Evolutionary conservation across 805 yeast genomes (phyloP).

Genomic region (Candida manassasensis): DNA sequence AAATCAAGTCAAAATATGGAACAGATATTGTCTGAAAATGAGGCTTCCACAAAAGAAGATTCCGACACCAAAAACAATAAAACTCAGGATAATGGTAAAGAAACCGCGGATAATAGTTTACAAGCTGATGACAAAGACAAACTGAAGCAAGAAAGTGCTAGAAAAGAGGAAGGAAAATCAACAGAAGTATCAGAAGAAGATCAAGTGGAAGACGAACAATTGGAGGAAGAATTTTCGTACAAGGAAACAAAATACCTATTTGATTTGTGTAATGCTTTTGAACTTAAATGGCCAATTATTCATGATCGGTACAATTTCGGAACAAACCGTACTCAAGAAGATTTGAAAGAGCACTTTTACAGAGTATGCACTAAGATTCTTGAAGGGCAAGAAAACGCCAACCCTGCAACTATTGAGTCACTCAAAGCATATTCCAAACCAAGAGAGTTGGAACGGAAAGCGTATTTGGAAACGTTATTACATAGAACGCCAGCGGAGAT

Average conservation of each 20-base stretch:
- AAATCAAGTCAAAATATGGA: too few relatives aligned
- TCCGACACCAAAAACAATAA: slow-evolving; percentile 3
- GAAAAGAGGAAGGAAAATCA: slow-evolving; percentile 15
- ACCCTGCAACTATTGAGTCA: slow-evolving; percentile 50
- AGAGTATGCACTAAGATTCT: slow-evolving; percentile 54
- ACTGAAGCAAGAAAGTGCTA: not conserved
- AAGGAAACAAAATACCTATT: slow-evolving; percentile 80
- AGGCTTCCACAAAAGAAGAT: slow-evolving; percentile 2
- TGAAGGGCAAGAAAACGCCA: slow-evolving; percentile 35
- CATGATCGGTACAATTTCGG: slow-evolving; percentile 50
- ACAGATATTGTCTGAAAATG: too few relatives aligned
- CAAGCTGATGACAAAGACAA: slow-evolving; percentile 18
- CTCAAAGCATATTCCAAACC: slow-evolving; percentile 61
- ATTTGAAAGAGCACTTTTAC: slow-evolving; percentile 79
- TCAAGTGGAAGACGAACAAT: slow-evolving; percentile 9
- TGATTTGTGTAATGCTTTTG: slow-evolving; percentile 56
- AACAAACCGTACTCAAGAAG: slow-evolving; percentile 56
- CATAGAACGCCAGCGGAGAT: slow-evolving; percentile 92
- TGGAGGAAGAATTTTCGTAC: slow-evolving; percentile 40
- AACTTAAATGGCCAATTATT: slow-evolving; percentile 64
- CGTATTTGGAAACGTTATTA: slow-evolving; percentile 69
- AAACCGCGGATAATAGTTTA: not conserved
- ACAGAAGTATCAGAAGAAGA: slow-evolving; percentile 5
- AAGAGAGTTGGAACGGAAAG: slow-evolving; percentile 75
- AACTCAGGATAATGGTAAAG: too few relatives aligned